Base-by-base conservation (phyloP, 805 yeast genomes). In the Wickerhamomyces xylosicus region DNA sequence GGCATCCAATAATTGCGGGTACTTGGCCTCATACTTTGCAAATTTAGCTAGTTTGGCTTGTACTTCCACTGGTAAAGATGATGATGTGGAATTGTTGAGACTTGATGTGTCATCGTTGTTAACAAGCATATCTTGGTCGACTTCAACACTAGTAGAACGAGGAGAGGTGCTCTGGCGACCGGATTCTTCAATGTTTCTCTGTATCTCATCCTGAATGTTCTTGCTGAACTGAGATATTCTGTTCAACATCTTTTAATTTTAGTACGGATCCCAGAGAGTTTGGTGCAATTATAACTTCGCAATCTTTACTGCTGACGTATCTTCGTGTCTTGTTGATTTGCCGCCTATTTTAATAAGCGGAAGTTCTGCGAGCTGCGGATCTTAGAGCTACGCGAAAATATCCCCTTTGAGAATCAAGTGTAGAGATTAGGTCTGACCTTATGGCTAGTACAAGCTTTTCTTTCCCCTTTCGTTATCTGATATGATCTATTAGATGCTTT, bases 21-120 rank as follows among this genome's bases (percentile, higher is more conserved):
- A 90, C 57, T 86, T 87, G 37, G 81, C 82, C 57, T 90, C 97
- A 57, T 89, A 90, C 56, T 86, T 87, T 41, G 71, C 75, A 52
- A 83, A 85, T 62, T 85, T 89, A 40, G 71, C 70, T 57, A 87
- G 59, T 50, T 79, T 82, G 5, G 77, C 60, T 42, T 72, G 70
- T 15, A 86, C 14, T 9, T 59, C 4, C 71, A 75, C 2, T 71
- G 69, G 0, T 85, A 75, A 27, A 82, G 39, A 11, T 42, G 46
- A 3, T 44, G 38, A 31, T 35, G 25, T 41, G 38, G 22, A 15
- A 29, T 42, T 10, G 33, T 19, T 29, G 25, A 37, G 13, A 6
- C 3, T 21, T 2, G 37, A n/a, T 15, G 21, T 37, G 18, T 19
- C 37, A 4, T 35, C 47, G 18, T 32, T 28, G 16, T 33, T 35